These are phyloP conservation scores for Citrus inodora DNA, from an alignment of 345 rosid genomes.

Conservation along the genomic window DNA sequence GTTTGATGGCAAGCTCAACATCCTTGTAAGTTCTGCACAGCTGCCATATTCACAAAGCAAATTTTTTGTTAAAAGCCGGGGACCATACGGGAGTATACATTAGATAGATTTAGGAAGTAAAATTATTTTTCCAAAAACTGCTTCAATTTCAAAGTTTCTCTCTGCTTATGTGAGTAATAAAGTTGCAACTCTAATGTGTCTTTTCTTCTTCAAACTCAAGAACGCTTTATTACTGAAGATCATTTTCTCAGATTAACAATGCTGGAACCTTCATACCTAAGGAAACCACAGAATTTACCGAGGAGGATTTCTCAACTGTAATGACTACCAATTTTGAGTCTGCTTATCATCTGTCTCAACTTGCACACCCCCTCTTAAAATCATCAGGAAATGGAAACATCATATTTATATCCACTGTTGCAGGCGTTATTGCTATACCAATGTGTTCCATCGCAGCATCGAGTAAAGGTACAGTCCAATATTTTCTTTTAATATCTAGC, in stretches of 20 bases:
- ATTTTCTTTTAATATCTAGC: neutral
- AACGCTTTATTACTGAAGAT: neutral
- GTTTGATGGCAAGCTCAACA: constrained; percentile 26
- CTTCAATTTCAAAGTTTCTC: too few relatives aligned
- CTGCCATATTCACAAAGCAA: neutral
- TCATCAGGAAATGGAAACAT: constrained; percentile 44
- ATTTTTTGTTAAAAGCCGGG: too few relatives aligned
- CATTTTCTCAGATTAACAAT: constrained; percentile 37
- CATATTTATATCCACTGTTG: constrained; percentile 44
- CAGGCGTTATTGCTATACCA: constrained; percentile 26
- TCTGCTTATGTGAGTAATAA: too few relatives aligned
- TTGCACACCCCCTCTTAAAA: constrained; percentile 43
- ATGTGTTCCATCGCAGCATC: constrained; percentile 33
- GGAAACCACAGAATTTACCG: constrained; percentile 25
- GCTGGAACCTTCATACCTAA: constrained; percentile 37
- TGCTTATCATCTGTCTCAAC: constrained; percentile 35
- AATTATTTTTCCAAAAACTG: too few relatives aligned
- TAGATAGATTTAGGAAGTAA: too few relatives aligned
- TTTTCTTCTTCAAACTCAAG: neutral
- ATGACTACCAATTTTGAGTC: constrained; percentile 46
- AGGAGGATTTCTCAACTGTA: constrained; percentile 27
- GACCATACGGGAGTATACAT: too few relatives aligned
- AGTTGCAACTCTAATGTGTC: neutral
- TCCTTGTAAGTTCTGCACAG: neutral
- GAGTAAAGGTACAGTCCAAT: constrained; percentile 32